These are phyloP conservation scores for Pythium sukuiense DNA, from an alignment of 352 stramenopile genomes.

Conservation along the genomic window DNA sequence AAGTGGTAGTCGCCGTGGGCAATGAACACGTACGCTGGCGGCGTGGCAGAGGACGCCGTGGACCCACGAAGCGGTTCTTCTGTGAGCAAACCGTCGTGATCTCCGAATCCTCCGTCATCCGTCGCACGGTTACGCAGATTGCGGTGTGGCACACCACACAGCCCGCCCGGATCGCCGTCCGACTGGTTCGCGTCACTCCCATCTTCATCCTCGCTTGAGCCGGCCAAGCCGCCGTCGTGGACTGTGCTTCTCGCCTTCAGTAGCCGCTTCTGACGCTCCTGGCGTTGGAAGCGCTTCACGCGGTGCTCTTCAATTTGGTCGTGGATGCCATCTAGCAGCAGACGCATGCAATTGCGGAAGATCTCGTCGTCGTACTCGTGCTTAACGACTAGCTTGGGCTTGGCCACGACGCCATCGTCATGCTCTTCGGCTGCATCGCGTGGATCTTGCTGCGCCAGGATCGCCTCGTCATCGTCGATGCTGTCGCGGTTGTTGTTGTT, in stretches of 20 bases:
- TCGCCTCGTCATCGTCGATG: constrained; percentile 21
- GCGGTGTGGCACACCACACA: constrained; percentile 3
- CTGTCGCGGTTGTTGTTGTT: neutral
- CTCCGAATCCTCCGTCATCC: neutral
- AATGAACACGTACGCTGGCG: constrained; percentile 64
- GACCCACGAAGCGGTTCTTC: neutral
- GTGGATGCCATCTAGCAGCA: constrained; percentile 79
- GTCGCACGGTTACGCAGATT: constrained; percentile 9
- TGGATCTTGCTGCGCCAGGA: constrained; percentile 25
- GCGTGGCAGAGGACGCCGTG: neutral
- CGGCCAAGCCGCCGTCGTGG: constrained; percentile 8
- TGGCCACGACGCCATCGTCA: constrained; percentile 13
- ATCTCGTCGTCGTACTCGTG: constrained; percentile 62
- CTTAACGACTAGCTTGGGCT: constrained; percentile 25
- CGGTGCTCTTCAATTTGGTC: constrained; percentile 84
- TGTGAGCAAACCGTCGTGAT: neutral
- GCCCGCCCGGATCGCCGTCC: constrained; percentile 14
- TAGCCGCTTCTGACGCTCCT: constrained; percentile 36
- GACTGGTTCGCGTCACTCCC: constrained; percentile 10
- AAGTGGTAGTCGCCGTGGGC: constrained; percentile 72
- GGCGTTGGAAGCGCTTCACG: constrained; percentile 41
- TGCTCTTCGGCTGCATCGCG: constrained; percentile 20
- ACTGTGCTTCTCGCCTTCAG: constrained; percentile 26
- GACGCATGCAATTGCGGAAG: constrained; percentile 61
- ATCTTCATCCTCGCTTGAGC: constrained; percentile 26